Percentiles rank a stretch among this genome's conserved stretches.
These are phyloP conservation scores for Cryptococcus sp. DNA, from an alignment of 1,284 basidiomycete species.

Conservation along the genomic window DNA sequence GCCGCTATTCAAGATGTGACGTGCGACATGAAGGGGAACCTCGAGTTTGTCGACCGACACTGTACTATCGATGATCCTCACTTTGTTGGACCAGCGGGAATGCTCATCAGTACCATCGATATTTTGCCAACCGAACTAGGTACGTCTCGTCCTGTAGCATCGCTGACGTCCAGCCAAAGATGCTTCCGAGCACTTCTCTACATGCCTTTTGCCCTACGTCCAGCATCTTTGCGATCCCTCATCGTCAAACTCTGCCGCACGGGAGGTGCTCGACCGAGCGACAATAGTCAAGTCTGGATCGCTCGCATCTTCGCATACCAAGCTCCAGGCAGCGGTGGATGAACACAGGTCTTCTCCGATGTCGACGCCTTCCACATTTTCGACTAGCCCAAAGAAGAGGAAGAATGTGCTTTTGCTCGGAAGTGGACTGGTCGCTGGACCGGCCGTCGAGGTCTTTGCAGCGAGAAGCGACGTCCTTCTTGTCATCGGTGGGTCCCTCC, in stretches of 20 bases:
- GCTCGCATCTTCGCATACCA: slow-evolving; percentile 55
- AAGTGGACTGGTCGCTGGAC: slow-evolving; percentile 85
- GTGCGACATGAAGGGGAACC: slow-evolving; percentile 78
- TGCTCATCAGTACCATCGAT: slow-evolving; percentile 79
- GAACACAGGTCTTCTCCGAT: slow-evolving; percentile 36
- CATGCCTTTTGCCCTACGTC: slow-evolving; percentile 63
- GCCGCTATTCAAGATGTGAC: slow-evolving; percentile 77
- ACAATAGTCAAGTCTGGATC: slow-evolving; percentile 62
- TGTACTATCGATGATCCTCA: slow-evolving; percentile 71
- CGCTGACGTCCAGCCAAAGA: slow-evolving; percentile 48
- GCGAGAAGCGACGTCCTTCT: slow-evolving; percentile 58
- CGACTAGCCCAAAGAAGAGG: slow-evolving; percentile 49
- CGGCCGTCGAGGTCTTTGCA: slow-evolving; percentile 68
- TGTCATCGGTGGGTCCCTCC: slow-evolving; percentile 60
- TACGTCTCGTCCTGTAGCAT: neutral
- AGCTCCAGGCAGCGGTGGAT: slow-evolving; percentile 57
- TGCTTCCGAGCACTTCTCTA: slow-evolving; percentile 69
- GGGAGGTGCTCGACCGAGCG: slow-evolving; percentile 57
- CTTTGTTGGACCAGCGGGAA: slow-evolving; percentile 53
- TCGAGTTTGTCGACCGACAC: slow-evolving; percentile 69
- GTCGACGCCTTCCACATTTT: neutral
- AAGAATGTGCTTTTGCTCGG: slow-evolving; percentile 73
- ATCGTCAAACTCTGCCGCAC: slow-evolving; percentile 29
- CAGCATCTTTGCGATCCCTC: slow-evolving; percentile 41
- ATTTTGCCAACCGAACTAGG: slow-evolving; percentile 80